Evolutionary conservation across 352 stramenopile species (phyloP), one percentile per base, ranked within the genome.

Genomic region (Pythium insidiosum): DNA sequence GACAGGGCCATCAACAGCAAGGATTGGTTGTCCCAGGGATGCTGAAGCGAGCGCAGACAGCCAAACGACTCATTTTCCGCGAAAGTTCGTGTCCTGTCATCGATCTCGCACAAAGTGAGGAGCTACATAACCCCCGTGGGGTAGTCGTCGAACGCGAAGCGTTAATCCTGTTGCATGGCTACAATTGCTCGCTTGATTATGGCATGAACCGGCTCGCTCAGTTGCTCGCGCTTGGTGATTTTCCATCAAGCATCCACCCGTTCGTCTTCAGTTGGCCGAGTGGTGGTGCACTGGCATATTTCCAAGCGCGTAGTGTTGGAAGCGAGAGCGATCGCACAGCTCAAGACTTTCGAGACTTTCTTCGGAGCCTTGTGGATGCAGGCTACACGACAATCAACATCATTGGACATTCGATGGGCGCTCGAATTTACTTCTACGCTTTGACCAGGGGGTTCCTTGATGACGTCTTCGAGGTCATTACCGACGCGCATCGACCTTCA

Each of bases 221-320:
- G 50, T 56, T 88, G 11, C 38, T 88, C 6, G 60, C 75, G 0
- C 62, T 84, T 5, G 75, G 73, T 3, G 68, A 85, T 24, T 88
- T 88, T 31, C 75, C 75, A 0, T 61, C 67, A 0, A 61, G 61
- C 18, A 78, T 88, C 44, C 75, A 88, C 25, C 75, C 75, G 22
- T 85, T 75, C 37, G 59, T 88, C 2, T 88, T 88, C 30, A 85
- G 73, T 39, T 88, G 75, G 75, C 70, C 75, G 0, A 88, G 66
- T 22, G 75, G 68, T 22, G 66, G 72, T 19, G 58, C 62, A 0
- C 50, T 88, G 10, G 66, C 72, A 6, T 88, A 84, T 39, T 84
- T 69, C 28, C 69, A 72, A 38, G 53, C 53, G 1, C 40, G 33
- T 2, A 22, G 20, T 13, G 35, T 61, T 20, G 61, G 57, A 4